phyloP scores from a whole-genome alignment of 1,284 basidiomycete species.

The Lignosus rhinocerotis region DNA sequence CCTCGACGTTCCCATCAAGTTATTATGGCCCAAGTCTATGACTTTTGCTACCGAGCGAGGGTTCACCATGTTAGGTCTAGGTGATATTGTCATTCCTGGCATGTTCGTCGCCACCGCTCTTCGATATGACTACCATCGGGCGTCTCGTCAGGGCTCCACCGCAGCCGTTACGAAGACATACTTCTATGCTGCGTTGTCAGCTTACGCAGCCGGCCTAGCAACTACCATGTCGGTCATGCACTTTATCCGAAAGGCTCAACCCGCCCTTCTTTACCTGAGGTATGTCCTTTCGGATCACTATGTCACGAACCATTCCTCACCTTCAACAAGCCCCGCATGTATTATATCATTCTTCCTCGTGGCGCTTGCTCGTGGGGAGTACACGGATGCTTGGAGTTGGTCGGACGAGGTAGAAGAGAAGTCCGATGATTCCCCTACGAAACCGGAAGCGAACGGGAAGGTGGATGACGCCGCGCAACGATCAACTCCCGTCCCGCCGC shows the following conservation, averaged over 20 bases:
- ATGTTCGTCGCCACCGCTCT: conserved; percentile 87
- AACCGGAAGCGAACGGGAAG: conserved; percentile 3
- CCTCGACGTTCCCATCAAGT: conserved; percentile 93
- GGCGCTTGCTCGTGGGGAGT: conserved; percentile 56
- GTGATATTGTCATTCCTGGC: conserved; percentile 91
- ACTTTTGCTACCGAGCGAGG: conserved; percentile 58
- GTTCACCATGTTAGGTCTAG: conserved; percentile 91
- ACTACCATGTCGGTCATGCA: conserved; percentile 92
- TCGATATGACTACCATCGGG: conserved; percentile 77
- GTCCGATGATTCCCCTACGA: not conserved
- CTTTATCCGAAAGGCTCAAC: conserved; percentile 78
- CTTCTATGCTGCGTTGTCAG: conserved; percentile 71
- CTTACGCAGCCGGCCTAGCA: conserved; percentile 79
- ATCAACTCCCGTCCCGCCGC: not conserved
- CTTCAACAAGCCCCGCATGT: conserved; percentile 58
- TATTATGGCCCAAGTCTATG: conserved; percentile 81
- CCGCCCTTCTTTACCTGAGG: conserved; percentile 92
- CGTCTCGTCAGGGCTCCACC: conserved; percentile 30
- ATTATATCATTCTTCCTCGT: conserved; percentile 61
- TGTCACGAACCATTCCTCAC: not conserved
- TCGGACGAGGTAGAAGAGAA: conserved; percentile 40
- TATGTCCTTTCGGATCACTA: conserved; percentile 36
- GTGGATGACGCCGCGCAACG: not conserved
- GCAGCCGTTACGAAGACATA: conserved; percentile 69
- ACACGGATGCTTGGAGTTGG: conserved; percentile 66